Percentiles rank a stretch among this genome's conserved stretches.
phyloP scores from a whole-genome alignment of 192 early-diverging fungal genomes.

The Endogone sp. region DNA sequence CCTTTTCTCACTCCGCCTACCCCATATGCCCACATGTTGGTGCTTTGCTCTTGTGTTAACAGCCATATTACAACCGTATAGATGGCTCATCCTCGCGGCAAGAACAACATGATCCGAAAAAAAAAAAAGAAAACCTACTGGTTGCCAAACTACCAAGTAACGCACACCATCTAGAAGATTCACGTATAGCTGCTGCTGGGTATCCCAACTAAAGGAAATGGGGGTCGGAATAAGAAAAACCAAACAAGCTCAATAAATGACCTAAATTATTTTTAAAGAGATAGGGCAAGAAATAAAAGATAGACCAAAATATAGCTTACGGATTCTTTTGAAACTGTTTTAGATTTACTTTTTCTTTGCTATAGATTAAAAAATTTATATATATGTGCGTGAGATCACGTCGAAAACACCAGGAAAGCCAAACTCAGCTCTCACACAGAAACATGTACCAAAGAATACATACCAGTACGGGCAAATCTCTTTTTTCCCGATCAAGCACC shows the following conservation, averaged over 20 bases:
- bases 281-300: not conserved
- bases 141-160: conserved; percentile 54
- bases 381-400: conserved; percentile 2
- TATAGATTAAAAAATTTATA: conserved; percentile 12
- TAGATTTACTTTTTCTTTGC: conserved; percentile 61
- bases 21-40: not conserved
- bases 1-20: not conserved
- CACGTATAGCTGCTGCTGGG: conserved; percentile 57
- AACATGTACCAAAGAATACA: not conserved
- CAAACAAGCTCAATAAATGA: too few relatives aligned
- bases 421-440: too few relatives aligned
- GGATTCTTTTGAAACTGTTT: conserved; percentile 59
- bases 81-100: too few relatives aligned
- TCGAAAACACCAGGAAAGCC: not conserved
- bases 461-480: conserved; percentile 62
- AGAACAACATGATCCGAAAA: too few relatives aligned
- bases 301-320: conserved; percentile 21
- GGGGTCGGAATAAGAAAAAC: not conserved
- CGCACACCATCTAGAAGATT: conserved; percentile 56
- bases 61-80: too few relatives aligned
- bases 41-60: not conserved
- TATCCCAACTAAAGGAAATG: conserved; percentile 47
- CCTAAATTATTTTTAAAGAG: not conserved
- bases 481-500: conserved; percentile 61
- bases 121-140: conserved; percentile 34